phyloP scores from a whole-genome alignment of 192 early-diverging fungal species.

The Entophlyctis luteolus region DNA sequence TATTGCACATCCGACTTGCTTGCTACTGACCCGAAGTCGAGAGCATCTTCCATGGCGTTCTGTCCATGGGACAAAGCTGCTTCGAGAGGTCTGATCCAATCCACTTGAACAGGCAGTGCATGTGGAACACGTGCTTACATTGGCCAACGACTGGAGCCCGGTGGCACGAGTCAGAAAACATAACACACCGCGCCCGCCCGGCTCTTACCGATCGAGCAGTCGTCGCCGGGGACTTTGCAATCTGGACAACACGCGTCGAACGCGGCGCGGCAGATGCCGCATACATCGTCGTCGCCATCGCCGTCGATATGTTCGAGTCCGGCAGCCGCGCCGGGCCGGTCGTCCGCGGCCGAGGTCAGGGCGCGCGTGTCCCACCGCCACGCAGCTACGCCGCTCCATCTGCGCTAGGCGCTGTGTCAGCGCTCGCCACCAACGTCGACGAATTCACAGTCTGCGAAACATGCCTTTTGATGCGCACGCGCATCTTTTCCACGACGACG shows the following conservation, averaged over 20 bases:
- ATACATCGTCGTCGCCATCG: conserved; percentile 80
- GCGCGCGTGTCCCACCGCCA: conserved; percentile 79
- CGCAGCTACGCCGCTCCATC: conserved; percentile 77
- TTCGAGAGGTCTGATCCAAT: conserved; percentile 12
- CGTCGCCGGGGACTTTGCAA: conserved; percentile 60
- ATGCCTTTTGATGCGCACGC: no score
- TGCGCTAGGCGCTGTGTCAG: neutral
- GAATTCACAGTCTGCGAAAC: no score
- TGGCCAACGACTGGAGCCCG: conserved; percentile 73
- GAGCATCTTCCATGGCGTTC: conserved; percentile 61
- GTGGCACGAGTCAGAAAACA: neutral
- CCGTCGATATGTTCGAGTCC: conserved; percentile 29
- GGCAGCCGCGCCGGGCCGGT: neutral
- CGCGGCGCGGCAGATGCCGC: conserved; percentile 82
- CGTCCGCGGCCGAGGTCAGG: neutral
- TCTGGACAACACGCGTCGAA: conserved; percentile 82
- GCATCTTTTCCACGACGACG: no score
- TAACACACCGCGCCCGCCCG: neutral
- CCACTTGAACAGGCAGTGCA: conserved; percentile 81
- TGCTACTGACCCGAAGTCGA: no score
- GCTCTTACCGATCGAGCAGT: conserved; percentile 31
- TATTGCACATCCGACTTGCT: no score
- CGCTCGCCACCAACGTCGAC: no score
- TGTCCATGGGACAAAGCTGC: conserved; percentile 78
- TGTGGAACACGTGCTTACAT: conserved; percentile 89